A percentile compares a stretch with the other conserved stretches of the same genome.
These are phyloP conservation scores for Pseudopyrenochaeta lycopersici DNA, from an alignment of 2,329 filamentous ascomycete genomes.

Conservation along the genomic window DNA sequence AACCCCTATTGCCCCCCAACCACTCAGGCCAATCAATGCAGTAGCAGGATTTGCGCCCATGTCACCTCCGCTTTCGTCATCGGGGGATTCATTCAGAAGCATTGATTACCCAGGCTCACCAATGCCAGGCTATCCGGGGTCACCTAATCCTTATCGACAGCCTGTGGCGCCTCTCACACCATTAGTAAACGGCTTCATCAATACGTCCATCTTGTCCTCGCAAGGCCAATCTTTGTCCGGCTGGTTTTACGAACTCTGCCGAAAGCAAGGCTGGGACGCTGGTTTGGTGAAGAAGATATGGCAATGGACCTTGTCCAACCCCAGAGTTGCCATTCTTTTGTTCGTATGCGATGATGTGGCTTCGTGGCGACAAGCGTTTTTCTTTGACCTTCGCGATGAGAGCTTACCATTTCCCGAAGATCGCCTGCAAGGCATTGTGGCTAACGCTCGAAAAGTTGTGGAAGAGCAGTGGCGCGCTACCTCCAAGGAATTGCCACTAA, in stretches of 20 bases:
- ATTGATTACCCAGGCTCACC: constrained; percentile 42
- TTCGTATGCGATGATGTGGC: constrained; percentile 51
- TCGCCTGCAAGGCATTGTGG: constrained; percentile 48
- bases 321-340: constrained; percentile 48
- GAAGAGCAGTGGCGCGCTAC: constrained; percentile 53
- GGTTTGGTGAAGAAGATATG: constrained; percentile 47
- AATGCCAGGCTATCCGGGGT: constrained; percentile 33
- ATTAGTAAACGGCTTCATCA: constrained; percentile 48
- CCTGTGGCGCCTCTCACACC: constrained; percentile 33
- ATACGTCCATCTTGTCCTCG: constrained; percentile 43
- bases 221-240: constrained; percentile 49
- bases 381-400: constrained; percentile 50
- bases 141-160: constrained; percentile 50
- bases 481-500: constrained; percentile 49
- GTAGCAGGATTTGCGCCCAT: constrained; percentile 47
- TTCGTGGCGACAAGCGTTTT: constrained; percentile 49
- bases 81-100: constrained; percentile 40
- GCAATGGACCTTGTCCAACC: constrained; percentile 53
- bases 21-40: constrained; percentile 43
- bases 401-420: constrained; percentile 50
- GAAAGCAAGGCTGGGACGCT: constrained; percentile 48
- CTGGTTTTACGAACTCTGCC: constrained; percentile 47
- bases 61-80: constrained; percentile 38
- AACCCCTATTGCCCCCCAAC: constrained; percentile 48
- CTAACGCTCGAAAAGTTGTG: constrained; percentile 48